Conservation (phyloP, 2,329 filamentous ascomycete species). For the Emmonsiellopsis sp. region DNA sequence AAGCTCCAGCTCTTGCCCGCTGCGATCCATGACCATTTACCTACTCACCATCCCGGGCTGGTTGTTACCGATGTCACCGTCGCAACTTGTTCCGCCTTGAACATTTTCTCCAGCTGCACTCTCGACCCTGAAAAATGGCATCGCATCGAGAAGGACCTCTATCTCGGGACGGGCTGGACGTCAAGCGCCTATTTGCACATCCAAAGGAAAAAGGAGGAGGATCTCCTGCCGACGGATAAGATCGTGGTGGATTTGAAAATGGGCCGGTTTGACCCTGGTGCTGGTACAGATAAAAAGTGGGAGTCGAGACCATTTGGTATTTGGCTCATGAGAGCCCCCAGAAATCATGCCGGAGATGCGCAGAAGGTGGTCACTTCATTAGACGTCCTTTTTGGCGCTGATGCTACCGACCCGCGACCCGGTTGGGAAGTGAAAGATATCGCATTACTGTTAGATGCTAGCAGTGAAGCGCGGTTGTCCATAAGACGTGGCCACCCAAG, state of each 20-base stretch:
- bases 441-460: slow-evolving; percentile 55
- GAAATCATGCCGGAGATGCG: slow-evolving; percentile 64
- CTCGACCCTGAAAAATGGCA: slow-evolving; percentile 68
- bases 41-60: slow-evolving; percentile 71
- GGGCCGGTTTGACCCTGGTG: slow-evolving; percentile 59
- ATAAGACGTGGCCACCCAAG: slow-evolving; percentile 62
- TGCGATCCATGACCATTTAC: slow-evolving; percentile 77
- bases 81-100: slow-evolving; percentile 63
- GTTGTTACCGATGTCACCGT: slow-evolving; percentile 81
- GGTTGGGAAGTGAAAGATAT: slow-evolving; percentile 75
- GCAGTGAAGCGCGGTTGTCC: slow-evolving; percentile 64
- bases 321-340: slow-evolving; percentile 70
- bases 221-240: slow-evolving; percentile 62
- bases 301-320: slow-evolving; percentile 67
- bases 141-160: slow-evolving; percentile 81
- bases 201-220: slow-evolving; percentile 75
- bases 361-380: slow-evolving; percentile 66
- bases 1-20: slow-evolving; percentile 79
- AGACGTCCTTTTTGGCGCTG: slow-evolving; percentile 80
- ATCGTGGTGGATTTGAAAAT: slow-evolving; percentile 73
- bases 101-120: slow-evolving; percentile 64
- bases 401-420: slow-evolving; percentile 79
- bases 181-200: slow-evolving; percentile 73
- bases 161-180: slow-evolving; percentile 64
- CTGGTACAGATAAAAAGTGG: slow-evolving; percentile 54